These are phyloP conservation scores for Fusarium buharicum DNA, from an alignment of 2,329 filamentous ascomycete species.

Conservation along the genomic window DNA sequence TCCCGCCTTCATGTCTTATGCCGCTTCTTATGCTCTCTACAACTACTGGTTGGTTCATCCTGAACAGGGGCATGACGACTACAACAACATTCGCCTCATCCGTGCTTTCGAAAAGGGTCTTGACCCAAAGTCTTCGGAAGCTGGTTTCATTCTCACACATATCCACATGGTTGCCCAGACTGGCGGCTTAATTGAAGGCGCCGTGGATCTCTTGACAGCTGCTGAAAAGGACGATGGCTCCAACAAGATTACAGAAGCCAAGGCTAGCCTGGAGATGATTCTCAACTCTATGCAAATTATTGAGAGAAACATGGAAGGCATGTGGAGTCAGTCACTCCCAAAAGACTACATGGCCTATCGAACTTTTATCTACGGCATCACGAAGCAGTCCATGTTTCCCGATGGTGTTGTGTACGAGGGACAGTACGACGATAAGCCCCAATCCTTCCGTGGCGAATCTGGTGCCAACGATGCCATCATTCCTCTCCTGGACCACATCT, in stretches of 20 bases:
- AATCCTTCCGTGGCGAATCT: slow-evolving; percentile 89
- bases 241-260: slow-evolving; percentile 59
- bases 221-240: slow-evolving; percentile 18
- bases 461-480: slow-evolving; percentile 97
- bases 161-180: slow-evolving; percentile 95
- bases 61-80: slow-evolving; percentile 64
- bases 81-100: slow-evolving; percentile 80
- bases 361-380: slow-evolving; percentile 97
- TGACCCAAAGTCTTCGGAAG: slow-evolving; percentile 87
- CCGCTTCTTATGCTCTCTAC: slow-evolving; percentile 74
- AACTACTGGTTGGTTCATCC: slow-evolving; percentile 72
- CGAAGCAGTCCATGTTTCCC: slow-evolving; percentile 92
- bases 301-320: slow-evolving; percentile 84
- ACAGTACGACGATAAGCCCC: slow-evolving; percentile 73
- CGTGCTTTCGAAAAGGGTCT: slow-evolving; percentile 92
- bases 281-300: slow-evolving; percentile 71
- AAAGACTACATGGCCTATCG: slow-evolving; percentile 88
- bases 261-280: slow-evolving; percentile 70
- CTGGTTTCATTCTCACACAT: slow-evolving; percentile 95
- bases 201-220: slow-evolving; percentile 69
- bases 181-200: slow-evolving; percentile 78
- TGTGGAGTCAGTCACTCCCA: slow-evolving; percentile 92
- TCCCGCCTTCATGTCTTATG: slow-evolving; percentile 53
- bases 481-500: slow-evolving; percentile 86
- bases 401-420: slow-evolving; percentile 91